Conservation (phyloP, 768 basidiomycete genomes). For the Trametes elegans region DNA sequence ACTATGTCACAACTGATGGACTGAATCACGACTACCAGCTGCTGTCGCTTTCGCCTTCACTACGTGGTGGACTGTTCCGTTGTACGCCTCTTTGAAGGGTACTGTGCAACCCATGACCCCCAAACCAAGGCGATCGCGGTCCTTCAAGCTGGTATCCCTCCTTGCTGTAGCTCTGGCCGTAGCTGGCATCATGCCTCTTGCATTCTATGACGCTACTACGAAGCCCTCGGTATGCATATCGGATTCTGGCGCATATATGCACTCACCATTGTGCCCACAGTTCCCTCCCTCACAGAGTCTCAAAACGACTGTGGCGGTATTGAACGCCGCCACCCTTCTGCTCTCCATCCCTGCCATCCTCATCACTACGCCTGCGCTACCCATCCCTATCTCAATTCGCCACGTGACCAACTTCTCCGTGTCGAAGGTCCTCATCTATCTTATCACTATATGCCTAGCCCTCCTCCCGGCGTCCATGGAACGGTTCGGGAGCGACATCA, state of each 20-base stretch:
- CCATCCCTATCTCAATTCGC: constrained; percentile 44
- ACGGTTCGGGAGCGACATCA: constrained; percentile 43
- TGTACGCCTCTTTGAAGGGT: constrained; percentile 60
- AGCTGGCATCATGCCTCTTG: constrained; percentile 53
- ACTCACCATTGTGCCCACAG: background rate
- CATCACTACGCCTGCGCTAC: constrained; percentile 52
- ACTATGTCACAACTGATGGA: background rate
- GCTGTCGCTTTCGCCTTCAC: constrained; percentile 64
- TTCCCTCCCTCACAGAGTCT: constrained; percentile 25
- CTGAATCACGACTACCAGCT: constrained; percentile 34
- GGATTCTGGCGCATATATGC: constrained; percentile 22
- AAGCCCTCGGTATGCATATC: constrained; percentile 36
- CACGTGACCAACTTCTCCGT: constrained; percentile 42
- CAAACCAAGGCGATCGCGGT: constrained; percentile 48
- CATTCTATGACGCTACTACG: constrained; percentile 52
- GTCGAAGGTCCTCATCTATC: constrained; percentile 42
- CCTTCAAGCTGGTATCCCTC: constrained; percentile 57
- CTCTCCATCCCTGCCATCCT: constrained; percentile 59
- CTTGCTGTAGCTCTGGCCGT: constrained; percentile 48
- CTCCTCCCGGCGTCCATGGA: constrained; percentile 42
- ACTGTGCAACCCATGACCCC: constrained; percentile 34
- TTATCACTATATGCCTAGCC: constrained; percentile 43
- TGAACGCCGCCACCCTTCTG: constrained; percentile 52
- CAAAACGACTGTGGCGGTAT: constrained; percentile 37
- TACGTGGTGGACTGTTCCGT: constrained; percentile 60